phyloP scores from a whole-genome alignment of 108 stramenopile genomes.

The Cyclotella atomus region DNA sequence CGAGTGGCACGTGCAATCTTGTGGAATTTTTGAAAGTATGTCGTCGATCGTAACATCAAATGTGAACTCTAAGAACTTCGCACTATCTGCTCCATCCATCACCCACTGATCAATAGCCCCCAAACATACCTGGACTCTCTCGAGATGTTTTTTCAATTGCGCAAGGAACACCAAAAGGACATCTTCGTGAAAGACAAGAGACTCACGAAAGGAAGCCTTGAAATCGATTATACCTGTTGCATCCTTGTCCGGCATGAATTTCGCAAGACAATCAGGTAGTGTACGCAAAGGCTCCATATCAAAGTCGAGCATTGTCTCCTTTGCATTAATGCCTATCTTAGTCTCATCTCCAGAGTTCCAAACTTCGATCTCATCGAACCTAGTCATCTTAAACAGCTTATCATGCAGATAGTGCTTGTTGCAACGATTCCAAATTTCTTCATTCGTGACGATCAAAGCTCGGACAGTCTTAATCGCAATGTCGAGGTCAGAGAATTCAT shows the following conservation, averaged over 20 bases:
- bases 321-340: background rate
- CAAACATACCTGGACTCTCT: slow-evolving; percentile 26
- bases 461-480: slow-evolving; percentile 1
- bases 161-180: slow-evolving; percentile 18
- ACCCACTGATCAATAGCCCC: slow-evolving; percentile 23
- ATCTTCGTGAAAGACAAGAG: slow-evolving; percentile 29
- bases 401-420: background rate
- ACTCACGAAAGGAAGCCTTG: slow-evolving; percentile 11
- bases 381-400: background rate
- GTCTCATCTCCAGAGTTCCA: background rate
- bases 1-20: background rate
- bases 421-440: slow-evolving; percentile 3
- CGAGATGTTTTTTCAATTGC: slow-evolving; percentile 22
- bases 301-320: background rate
- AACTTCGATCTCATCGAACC: background rate
- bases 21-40: background rate
- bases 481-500: background rate
- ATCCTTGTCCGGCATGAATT: background rate
- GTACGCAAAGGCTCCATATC: background rate
- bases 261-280: background rate
- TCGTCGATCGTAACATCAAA: background rate
- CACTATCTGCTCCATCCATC: background rate
- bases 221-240: slow-evolving; percentile 7
- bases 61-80: slow-evolving; percentile 1
- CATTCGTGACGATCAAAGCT: slow-evolving; percentile 1